These are phyloP conservation scores for Yamadazyma oceani DNA, from an alignment of 1,139 yeast genomes.

Conservation along the genomic window DNA sequence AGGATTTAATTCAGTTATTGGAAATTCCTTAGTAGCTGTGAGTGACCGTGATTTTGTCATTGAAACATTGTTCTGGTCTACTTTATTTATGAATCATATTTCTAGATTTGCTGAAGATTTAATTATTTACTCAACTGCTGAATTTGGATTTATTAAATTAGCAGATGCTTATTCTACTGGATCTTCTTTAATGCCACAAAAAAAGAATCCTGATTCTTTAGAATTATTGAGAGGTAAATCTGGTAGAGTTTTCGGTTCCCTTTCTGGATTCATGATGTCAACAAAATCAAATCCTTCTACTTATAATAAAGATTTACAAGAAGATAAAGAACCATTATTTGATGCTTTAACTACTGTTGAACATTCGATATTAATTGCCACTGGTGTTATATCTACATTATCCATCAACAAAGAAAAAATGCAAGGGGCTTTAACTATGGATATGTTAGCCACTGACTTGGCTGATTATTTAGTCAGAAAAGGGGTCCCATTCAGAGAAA, in stretches of 20 bases:
- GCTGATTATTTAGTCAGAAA: slow-evolving; percentile 97
- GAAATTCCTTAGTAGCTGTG: slow-evolving; percentile 92
- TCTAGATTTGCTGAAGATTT: slow-evolving; percentile 93
- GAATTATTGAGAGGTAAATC: slow-evolving; percentile 95
- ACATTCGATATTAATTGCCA: slow-evolving; percentile 89
- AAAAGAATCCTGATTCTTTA: slow-evolving; percentile 95
- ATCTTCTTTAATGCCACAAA: slow-evolving; percentile 97
- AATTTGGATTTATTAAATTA: slow-evolving; percentile 87
- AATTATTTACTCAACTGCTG: slow-evolving; percentile 94
- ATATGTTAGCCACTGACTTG: slow-evolving; percentile 97
- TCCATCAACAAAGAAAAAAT: slow-evolving; percentile 68
- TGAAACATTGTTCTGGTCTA: slow-evolving; percentile 97
- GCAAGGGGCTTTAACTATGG: slow-evolving; percentile 92
- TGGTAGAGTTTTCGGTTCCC: slow-evolving; percentile 94
- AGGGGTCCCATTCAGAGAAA: slow-evolving; percentile 98
- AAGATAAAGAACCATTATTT: slow-evolving; percentile 95
- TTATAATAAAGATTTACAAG: slow-evolving; percentile 97
- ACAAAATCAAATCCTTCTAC: slow-evolving; percentile 95
- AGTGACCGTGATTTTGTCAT: slow-evolving; percentile 97
- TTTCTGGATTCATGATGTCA: slow-evolving; percentile 95
- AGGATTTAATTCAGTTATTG: slow-evolving; percentile 83
- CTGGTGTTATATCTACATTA: slow-evolving; percentile 92
- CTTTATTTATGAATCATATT: slow-evolving; percentile 90
- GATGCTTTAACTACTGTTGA: slow-evolving; percentile 89
- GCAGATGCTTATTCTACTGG: slow-evolving; percentile 99